Evolutionary conservation across 495 filamentous ascomycete genomes (phyloP), one percentile per base, ranked within the genome.

Genomic region (Aspergillus cavernicola): DNA sequence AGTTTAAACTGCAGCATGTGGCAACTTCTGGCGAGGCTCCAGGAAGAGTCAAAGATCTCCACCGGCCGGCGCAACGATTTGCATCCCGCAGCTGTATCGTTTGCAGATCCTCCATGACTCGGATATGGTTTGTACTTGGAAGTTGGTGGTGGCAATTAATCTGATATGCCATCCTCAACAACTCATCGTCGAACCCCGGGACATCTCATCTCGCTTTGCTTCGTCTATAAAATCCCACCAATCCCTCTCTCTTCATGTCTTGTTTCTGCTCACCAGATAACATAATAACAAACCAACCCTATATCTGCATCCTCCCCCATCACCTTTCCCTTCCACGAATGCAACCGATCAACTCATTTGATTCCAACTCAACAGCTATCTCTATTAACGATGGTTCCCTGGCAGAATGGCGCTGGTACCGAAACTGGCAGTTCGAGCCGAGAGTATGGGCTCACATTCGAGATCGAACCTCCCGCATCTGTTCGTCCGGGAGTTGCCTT

Each of bases 371-470:
- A 35, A 31, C 24, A 4, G 3, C 6, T 19, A 29, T 10, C 18
- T 10, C n/a, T 18, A 43, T 10, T 10, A 39, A 63, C 23, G 22
- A 73, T 73, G 70, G 64, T 61, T 28, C 50, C n/a, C n/a, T n/a
- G n/a, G n/a, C n/a, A 50, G 46, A 28, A 15, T 12, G 43, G 31
- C 38, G 2, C 54, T 28, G 33, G 42, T 36, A 19, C 26, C 5
- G 32, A 48, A n/a, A 18, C 40, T 2, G 59, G 62, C 16, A 55
- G 59, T 58, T 46, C 58, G 35, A 61, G 60, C 26, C 67, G 65
- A 22, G 67, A 70, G 57, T 74, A 69, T 49, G 60, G 54, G 20
- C 62, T 72, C 16, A 61, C 60, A 8, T 72, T 74, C 45, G 68
- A 72, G 53, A 58, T 62, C 23, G 40, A 58, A 19, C 71, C 71